Evolutionary conservation across 2,329 filamentous ascomycete genomes (phyloP), one percentile per base, ranked within the genome.

Genomic region (Parascedosporium putredinis): DNA sequence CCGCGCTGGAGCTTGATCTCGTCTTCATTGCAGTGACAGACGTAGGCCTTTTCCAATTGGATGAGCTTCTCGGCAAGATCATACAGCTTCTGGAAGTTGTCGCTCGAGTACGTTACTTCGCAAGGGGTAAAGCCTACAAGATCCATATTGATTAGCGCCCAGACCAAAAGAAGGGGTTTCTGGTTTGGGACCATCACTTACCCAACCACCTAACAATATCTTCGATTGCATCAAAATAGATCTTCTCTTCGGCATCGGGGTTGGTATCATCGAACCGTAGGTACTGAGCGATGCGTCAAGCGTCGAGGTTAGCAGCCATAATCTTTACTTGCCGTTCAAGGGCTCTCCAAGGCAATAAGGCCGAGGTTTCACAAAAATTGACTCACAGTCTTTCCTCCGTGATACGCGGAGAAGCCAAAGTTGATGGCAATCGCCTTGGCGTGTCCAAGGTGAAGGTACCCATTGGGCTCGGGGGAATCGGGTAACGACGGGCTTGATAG

Each of bases 391-490:
- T 83, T 73, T 52, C 91, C 91, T 31, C 84, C 85, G 62, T 95
- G 86, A 61, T 83, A 82, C 60, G 79, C 81, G 12, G 93, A 91
- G 64, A 96, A 97, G 5, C 91, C 91, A 68, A 97, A 97, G 68
- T 97, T 96, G 65, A 97, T 81, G 0, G 88, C 85, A 64, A 97
- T 96, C 20, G 93, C 91, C 71, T 97, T 97, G 56, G 86, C 86
- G 63, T 97, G 93, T 18, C 91, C 91, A 57, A 97, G 86, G 62
- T 96, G 90, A 8, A 96, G 77, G 64, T 85, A 96, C 50, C 91
- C 93, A 64, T 97, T 97, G 45, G 93, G 93, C 67, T 91, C 86
- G 86, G 2, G 86, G 86, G 61, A 91, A 90, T 56, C 86, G 80
- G 3, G 85, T 89, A 45, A 83, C 66, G 18, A 84, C 80, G 12